These are phyloP conservation scores for Ogataea degrootiae DNA, from an alignment of 805 yeast species.

Conservation along the genomic window DNA sequence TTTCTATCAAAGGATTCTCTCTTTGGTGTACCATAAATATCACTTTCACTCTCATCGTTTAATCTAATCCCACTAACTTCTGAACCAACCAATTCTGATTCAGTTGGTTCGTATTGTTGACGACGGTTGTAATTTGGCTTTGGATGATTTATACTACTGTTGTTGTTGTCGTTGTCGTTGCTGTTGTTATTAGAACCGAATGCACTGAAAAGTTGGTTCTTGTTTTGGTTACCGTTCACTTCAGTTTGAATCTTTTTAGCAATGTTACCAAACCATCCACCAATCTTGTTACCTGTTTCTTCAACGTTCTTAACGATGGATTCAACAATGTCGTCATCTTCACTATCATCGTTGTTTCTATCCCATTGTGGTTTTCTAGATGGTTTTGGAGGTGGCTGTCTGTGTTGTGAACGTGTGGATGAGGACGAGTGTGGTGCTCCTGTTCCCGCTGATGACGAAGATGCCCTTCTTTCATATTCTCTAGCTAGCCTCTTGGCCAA, in stretches of 20 bases:
- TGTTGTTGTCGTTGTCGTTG: conserved; percentile 1
- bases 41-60: conserved; percentile 22
- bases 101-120: conserved; percentile 23
- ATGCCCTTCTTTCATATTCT: conserved; percentile 38
- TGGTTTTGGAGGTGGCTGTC: conserved; percentile 18
- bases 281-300: conserved; percentile 72
- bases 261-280: conserved; percentile 72
- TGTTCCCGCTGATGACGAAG: not conserved
- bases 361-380: conserved; percentile 26
- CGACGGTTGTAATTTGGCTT: conserved; percentile 9
- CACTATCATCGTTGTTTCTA: conserved; percentile 27
- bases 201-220: conserved; percentile 28
- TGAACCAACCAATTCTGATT: conserved; percentile 17
- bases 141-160: not conserved
- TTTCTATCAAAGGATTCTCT: conserved; percentile 12
- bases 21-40: conserved; percentile 22
- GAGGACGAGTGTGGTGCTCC: not conserved
- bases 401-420: conserved; percentile 1
- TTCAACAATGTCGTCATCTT: conserved; percentile 48
- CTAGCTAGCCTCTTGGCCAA: conserved; percentile 78
- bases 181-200: conserved; percentile 17
- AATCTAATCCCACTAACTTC: conserved; percentile 16
- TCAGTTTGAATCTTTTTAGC: conserved; percentile 41
- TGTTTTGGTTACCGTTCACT: conserved; percentile 19
- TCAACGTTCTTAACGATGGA: conserved; percentile 70